Evolutionary conservation across 805 yeast genomes (phyloP), one percentile per base, ranked within the genome.

Genomic region (Dipodascus albidus): DNA sequence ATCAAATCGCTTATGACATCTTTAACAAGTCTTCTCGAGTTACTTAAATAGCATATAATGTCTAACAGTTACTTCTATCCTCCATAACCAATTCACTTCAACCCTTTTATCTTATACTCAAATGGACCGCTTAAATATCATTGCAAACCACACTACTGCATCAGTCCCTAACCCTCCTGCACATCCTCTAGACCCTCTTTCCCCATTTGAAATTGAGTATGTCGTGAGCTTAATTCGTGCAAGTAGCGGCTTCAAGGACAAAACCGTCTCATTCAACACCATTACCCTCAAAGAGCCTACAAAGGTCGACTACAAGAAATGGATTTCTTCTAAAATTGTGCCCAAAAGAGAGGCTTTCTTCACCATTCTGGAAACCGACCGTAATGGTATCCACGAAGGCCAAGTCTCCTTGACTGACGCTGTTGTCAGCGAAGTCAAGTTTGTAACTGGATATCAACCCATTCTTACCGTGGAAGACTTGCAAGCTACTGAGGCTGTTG

Each of bases 131-230:
- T n/a, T 47, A 27, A 41, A 41, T 19, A 21, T 41, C 27, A 50
- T 47, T 41, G 33, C 53, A 19, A 38, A 41, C 53, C 49, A 47
- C 21, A 15, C 49, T 22, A 47, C 49, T 21, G 53, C 53, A 22
- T 44, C 54, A 22, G 47, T 27, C 41, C 27, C 50, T 17, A 24
- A 35, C 20, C 27, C 54, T 23, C 50, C 50, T n/a, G 70, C 71
- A 15, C 85, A 82, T 67, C 87, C 87, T 15, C 72, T 83, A 64
- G 90, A 85, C 70, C 91, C 90, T 9, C 76, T 85, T 58, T 69
- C 83, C 50, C 74, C 78, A 23, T 76, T 64, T 52, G 91, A 85
- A 70, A 81, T 85, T 64, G 73, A 74, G 61, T 73, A 78, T 14
- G 81, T 77, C 23, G 74, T 84, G n/a, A 64, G 67, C 42, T 66